Evolutionary conservation across 352 stramenopile genomes (phyloP).

Genomic region (Pilasporangium apinafurcum): DNA sequence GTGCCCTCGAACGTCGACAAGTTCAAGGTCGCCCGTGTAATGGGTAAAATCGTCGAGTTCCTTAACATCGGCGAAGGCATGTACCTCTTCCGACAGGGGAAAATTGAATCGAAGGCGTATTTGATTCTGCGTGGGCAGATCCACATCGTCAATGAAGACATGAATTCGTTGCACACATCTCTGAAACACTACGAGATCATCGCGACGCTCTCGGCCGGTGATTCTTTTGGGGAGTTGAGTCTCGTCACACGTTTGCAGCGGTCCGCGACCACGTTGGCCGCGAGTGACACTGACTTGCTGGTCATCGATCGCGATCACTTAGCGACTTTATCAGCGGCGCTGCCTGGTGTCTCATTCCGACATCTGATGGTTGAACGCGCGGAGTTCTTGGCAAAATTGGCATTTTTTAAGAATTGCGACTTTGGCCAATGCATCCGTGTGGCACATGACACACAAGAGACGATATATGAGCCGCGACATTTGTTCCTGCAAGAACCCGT

Average conservation of each 20-base stretch:
- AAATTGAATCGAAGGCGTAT: constrained; percentile 72
- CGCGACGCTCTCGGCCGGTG: constrained; percentile 53
- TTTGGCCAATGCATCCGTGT: constrained; percentile 73
- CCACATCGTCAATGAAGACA: constrained; percentile 75
- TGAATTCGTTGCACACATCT: constrained; percentile 17
- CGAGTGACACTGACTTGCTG: constrained; percentile 60
- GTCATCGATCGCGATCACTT: constrained; percentile 66
- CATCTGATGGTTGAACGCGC: constrained; percentile 68
- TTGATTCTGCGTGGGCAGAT: constrained; percentile 71
- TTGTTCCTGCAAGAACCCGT: constrained; percentile 49
- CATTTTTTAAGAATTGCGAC: constrained; percentile 49
- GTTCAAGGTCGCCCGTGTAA: constrained; percentile 38
- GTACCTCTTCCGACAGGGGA: constrained; percentile 62
- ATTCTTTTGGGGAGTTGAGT: constrained; percentile 68
- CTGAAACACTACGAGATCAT: constrained; percentile 55
- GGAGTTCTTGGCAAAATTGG: constrained; percentile 51
- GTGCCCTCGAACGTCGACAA: constrained; percentile 34
- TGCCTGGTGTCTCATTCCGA: constrained; percentile 59
- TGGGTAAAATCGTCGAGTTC: constrained; percentile 50
- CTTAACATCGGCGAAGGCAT: constrained; percentile 39
- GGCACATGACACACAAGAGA: constrained; percentile 57
- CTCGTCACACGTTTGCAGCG: constrained; percentile 65
- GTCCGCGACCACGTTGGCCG: constrained; percentile 55
- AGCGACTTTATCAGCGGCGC: constrained; percentile 15
- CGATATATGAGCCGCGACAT: constrained; percentile 45